Percentiles rank a stretch among this genome's conserved stretches.
Conservation (phyloP, 805 yeast genomes). For the Suhomyces tanzawaensis region DNA sequence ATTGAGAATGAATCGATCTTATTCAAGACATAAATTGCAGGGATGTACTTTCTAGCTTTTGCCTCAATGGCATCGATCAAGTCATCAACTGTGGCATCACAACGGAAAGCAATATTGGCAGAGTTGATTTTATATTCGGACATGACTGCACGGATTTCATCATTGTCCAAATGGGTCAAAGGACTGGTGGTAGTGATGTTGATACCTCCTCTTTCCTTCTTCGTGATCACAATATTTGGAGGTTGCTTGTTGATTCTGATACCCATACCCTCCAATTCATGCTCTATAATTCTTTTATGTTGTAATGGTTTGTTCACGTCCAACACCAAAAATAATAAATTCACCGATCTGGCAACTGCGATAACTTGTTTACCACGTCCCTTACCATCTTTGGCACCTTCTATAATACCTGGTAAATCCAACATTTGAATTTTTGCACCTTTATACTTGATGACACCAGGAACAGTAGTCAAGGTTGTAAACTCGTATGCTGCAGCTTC, state of each 20-base stretch:
- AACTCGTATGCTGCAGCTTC: slow-evolving; percentile 99
- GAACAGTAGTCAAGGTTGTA: slow-evolving; percentile 96
- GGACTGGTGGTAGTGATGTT: slow-evolving; percentile 93
- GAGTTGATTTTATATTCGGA: slow-evolving; percentile 91
- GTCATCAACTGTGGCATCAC: slow-evolving; percentile 98
- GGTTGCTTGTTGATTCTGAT: slow-evolving; percentile 88
- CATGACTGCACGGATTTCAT: slow-evolving; percentile 95
- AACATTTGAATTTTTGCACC: slow-evolving; percentile 98
- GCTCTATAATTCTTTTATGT: slow-evolving; percentile 90
- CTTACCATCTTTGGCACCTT: slow-evolving; percentile 88
- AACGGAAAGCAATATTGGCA: slow-evolving; percentile 93
- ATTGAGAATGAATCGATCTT: slow-evolving; percentile 93
- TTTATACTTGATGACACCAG: slow-evolving; percentile 91
- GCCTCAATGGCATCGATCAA: slow-evolving; percentile 92
- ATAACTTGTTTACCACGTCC: slow-evolving; percentile 96
- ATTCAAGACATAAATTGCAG: slow-evolving; percentile 91
- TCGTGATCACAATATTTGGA: slow-evolving; percentile 88
- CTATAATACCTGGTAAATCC: slow-evolving; percentile 87
- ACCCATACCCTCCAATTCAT: slow-evolving; percentile 96
- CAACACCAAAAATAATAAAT: slow-evolving; percentile 84
- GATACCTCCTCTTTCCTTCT: slow-evolving; percentile 95
- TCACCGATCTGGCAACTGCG: slow-evolving; percentile 98
- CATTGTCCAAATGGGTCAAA: slow-evolving; percentile 84
- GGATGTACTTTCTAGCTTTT: slow-evolving; percentile 87
- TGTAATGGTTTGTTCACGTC: slow-evolving; percentile 96